These are phyloP conservation scores for Coemansia sp. DNA, from an alignment of 192 early-diverging fungal genomes.

Conservation along the genomic window DNA sequence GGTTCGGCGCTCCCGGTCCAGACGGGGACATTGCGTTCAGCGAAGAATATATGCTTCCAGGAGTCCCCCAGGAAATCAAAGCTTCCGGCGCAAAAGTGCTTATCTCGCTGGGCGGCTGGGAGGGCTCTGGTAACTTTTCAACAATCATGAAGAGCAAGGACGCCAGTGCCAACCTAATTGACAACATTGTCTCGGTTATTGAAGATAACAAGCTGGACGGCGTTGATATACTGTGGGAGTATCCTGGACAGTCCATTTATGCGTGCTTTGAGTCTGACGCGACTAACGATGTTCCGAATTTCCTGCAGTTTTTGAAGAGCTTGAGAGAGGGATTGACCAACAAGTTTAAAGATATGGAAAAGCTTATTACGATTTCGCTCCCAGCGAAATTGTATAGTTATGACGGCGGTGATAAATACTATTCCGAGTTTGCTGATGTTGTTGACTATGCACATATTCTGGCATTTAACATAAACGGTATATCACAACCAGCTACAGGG, in stretches of 20 bases:
- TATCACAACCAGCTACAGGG: slow-evolving; percentile 55
- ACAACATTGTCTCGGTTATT: slow-evolving; percentile 58
- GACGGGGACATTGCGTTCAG: slow-evolving; percentile 39
- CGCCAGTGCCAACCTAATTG: slow-evolving; percentile 55
- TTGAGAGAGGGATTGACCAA: slow-evolving; percentile 35
- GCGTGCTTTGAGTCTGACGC: slow-evolving; percentile 45
- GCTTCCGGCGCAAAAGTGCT: slow-evolving; percentile 56
- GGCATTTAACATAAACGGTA: slow-evolving; percentile 61
- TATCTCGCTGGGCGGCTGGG: slow-evolving; percentile 70
- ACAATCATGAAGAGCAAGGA: slow-evolving; percentile 46
- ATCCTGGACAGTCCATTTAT: slow-evolving; percentile 53
- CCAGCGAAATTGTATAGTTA: slow-evolving; percentile 57
- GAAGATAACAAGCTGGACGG: slow-evolving; percentile 55
- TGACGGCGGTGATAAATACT: slow-evolving; percentile 45
- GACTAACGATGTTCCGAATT: slow-evolving; percentile 63
- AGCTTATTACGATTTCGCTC: slow-evolving; percentile 64
- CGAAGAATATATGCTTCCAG: slow-evolving; percentile 28
- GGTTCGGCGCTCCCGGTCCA: slow-evolving; percentile 50
- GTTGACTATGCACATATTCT: slow-evolving; percentile 69
- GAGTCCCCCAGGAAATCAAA: slow-evolving; percentile 54
- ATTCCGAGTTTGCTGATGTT: slow-evolving; percentile 57
- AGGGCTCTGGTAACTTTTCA: slow-evolving; percentile 66
- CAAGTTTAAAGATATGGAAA: slow-evolving; percentile 25
- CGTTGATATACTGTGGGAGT: slow-evolving; percentile 74
- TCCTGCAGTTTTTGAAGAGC: slow-evolving; percentile 56